Percentiles rank a stretch among this genome's conserved stretches.
phyloP scores from a whole-genome alignment of 2,329 filamentous ascomycete species.

The Huntiella abstrusa region DNA sequence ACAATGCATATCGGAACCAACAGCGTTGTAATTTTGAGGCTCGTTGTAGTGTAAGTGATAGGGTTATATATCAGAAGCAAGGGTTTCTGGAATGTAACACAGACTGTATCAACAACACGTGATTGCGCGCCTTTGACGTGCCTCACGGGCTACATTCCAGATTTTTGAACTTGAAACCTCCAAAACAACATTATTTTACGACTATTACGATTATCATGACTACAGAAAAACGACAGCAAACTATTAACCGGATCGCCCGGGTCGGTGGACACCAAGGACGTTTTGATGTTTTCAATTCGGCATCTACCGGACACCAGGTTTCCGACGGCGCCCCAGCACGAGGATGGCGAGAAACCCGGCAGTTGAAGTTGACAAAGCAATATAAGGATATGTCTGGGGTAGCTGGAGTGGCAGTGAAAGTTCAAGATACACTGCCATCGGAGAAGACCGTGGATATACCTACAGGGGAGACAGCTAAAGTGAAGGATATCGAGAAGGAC shows the following conservation, averaged over 20 bases:
- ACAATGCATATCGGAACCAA: no score
- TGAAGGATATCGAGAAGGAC: conserved; percentile 17
- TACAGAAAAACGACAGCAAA: conserved; percentile 2
- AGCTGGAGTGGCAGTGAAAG: conserved; percentile 35
- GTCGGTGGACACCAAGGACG: conserved; percentile 24
- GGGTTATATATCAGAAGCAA: neutral
- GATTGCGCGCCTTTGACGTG: conserved; percentile 13
- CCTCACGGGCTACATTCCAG: conserved; percentile 9
- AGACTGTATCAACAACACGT: conserved; percentile 1
- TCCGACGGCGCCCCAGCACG: conserved; percentile 47
- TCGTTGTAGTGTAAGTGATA: neutral
- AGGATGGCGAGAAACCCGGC: conserved; percentile 53
- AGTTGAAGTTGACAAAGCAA: conserved; percentile 50
- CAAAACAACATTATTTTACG: no score
- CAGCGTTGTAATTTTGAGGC: neutral
- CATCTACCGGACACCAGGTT: conserved; percentile 60
- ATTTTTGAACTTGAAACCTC: neutral
- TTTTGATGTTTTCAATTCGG: conserved; percentile 56
- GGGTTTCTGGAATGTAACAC: neutral
- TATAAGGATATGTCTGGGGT: conserved; percentile 38
- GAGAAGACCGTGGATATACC: neutral
- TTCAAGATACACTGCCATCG: conserved; percentile 34
- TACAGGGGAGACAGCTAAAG: conserved; percentile 18
- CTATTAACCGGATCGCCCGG: conserved; percentile 14
- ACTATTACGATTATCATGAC: neutral